Conservation (phyloP, 345 rosid genomes). For the Firmiana major region DNA sequence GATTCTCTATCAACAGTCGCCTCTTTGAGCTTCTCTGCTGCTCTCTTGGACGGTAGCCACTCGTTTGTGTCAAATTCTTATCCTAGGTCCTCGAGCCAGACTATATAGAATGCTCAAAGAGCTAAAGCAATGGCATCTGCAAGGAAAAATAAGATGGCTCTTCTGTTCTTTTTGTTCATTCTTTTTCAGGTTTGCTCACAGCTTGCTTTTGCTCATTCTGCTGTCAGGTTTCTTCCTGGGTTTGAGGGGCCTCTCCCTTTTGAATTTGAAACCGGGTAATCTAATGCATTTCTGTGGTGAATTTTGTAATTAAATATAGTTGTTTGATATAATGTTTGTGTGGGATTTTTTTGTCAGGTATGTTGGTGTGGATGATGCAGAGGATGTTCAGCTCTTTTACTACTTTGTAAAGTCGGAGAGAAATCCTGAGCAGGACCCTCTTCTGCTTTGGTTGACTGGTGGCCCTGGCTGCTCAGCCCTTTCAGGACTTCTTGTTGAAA, state of each 20-base stretch:
- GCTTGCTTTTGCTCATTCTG: constrained; percentile 10
- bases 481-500: constrained; percentile 42
- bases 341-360: constrained; percentile 29
- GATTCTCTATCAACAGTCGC: background rate
- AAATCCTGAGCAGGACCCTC: constrained; percentile 44
- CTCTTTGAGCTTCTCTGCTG: background rate
- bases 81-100: background rate
- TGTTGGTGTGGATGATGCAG: constrained; percentile 50
- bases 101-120: background rate
- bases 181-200: constrained; percentile 10
- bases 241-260: constrained; percentile 65
- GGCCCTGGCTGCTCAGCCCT: constrained; percentile 73
- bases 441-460: constrained; percentile 80
- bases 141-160: background rate
- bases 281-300: background rate
- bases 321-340: background rate
- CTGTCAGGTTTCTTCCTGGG: constrained; percentile 56
- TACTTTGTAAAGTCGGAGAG: constrained; percentile 62
- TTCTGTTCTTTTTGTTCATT: constrained; percentile 22
- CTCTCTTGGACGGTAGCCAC: background rate
- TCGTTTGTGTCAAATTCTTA: background rate
- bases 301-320: too few species aligned
- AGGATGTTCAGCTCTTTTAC: constrained; percentile 53
- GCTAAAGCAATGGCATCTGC: background rate
- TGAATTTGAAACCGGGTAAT: constrained; percentile 67